Evolutionary conservation across 345 rosid species (phyloP), one percentile per base, ranked within the genome.

Genomic region (Iberis pinnata): DNA sequence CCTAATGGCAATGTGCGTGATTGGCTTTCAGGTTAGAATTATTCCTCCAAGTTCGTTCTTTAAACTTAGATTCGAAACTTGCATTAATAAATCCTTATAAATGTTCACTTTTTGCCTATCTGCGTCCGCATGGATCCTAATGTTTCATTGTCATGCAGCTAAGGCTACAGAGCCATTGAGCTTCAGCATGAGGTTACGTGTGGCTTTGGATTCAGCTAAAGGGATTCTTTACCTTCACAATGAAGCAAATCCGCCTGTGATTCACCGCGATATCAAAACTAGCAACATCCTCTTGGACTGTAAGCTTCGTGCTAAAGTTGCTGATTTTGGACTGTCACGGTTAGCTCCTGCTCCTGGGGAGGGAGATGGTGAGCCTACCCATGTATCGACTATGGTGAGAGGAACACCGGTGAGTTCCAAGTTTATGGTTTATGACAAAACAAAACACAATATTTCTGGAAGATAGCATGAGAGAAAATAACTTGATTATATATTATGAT

Each of bases 1-100:
- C 81, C 94, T 32, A 82, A 82, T 46, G 94, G 97, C 12, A 82
- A 86, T 54, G 70, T 86, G 69, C 60, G 88, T 64, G 82, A 89
- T 73, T 76, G 90, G 93, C 76, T 89, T 67, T 78, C 89, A 24
- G 84, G 95, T 81, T 69, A 38, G 63, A 18, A 14, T 46, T 11
- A 33, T 14, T 29, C 32, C 17, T 39, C 31, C 27, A 15, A 31
- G 14, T 27, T 37, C 32, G 18, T 47, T 24, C 8, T 25, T 0
- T 58, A 36, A 42, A 29, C 35, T 20, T 58, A 59, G 40, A 47
- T 27, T 39, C 18, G 19, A 26, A 45, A 44, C 52, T 11, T 18
- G 49, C 49, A 13, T 19, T 27, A 38, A n/a, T n/a, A n/a, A n/a
- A n/a, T 35, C 13, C 37, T 37, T 47, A 24, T 47, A 36, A 24